Evolutionary conservation across 2,329 filamentous ascomycete genomes (phyloP), one percentile per base, ranked within the genome.

Genomic region (Ceratocystis alfenasii): DNA sequence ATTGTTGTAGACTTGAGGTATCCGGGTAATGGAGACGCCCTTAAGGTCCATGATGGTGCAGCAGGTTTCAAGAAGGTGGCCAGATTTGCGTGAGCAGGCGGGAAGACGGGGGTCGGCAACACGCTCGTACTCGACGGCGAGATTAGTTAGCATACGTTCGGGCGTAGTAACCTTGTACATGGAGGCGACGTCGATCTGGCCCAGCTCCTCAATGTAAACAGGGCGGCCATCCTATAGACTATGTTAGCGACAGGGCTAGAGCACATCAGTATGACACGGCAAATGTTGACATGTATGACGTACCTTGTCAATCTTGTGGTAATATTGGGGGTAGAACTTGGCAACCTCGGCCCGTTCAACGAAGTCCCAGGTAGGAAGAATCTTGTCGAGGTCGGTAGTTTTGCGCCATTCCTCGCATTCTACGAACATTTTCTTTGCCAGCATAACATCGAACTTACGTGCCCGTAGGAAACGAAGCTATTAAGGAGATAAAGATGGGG

Each of bases 21-120:
- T 86, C 77, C 88, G 94, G 74, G 81, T 82, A 71, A 97, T 78
- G 67, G 90, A 90, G 28, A 99, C 92, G 69, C 92, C 92, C 81
- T 96, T 96, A 76, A 96, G 83, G 77, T 99, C 94, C 87, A 97
- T 94, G 78, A 99, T 91, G 70, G 89, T 93, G 86, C 94, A 97
- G 81, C 90, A 96, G 28, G 94, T 99, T 81, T 99, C 94, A 73
- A 96, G 87, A 67, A 99, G 86, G 73, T 87, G 84, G 72, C 89
- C 90, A 28, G 87, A 81, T 79, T 96, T 95, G 77, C 93, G 91
- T 66, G 91, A 96, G 83, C 91, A 96, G 71, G 94, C 93, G 64
- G 94, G 94, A 66, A 99, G 84, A 70, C 94, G 89, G 15, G 92
- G 92, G 77, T 97, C 93, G 70, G 90, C 83, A 71, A 97, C 83